These are phyloP conservation scores for Lanmaoa rubissima DNA, from an alignment of 768 basidiomycete genomes.

Conservation along the genomic window DNA sequence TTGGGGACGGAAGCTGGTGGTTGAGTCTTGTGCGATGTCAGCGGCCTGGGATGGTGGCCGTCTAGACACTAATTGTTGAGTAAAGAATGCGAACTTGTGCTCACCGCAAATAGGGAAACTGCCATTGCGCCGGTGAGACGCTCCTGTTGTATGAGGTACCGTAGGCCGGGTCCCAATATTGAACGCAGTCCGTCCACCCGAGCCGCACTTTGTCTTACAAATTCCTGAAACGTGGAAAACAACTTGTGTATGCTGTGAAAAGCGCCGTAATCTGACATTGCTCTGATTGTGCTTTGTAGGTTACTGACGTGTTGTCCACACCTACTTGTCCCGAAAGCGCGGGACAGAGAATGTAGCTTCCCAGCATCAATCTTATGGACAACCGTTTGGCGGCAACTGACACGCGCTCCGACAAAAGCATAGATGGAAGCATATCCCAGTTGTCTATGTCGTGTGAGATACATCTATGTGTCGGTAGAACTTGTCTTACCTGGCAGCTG, in stretches of 20 bases:
- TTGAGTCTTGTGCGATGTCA: slow-evolving; percentile 11
- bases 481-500: slow-evolving; percentile 61
- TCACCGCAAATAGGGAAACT: slow-evolving; percentile 37
- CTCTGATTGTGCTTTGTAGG: background rate
- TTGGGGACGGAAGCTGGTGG: slow-evolving; percentile 42
- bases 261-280: background rate
- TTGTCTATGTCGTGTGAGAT: slow-evolving; percentile 39
- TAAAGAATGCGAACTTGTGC: background rate
- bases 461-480: background rate
- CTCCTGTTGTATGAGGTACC: slow-evolving; percentile 24
- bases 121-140: slow-evolving; percentile 35
- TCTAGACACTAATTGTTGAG: background rate
- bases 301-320: slow-evolving; percentile 23
- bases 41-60: slow-evolving; percentile 19
- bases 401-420: slow-evolving; percentile 45
- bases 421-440: slow-evolving; percentile 47
- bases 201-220: slow-evolving; percentile 19
- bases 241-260: slow-evolving; percentile 14
- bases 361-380: slow-evolving; percentile 54
- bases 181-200: slow-evolving; percentile 12
- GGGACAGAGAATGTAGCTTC: slow-evolving; percentile 51
- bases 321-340: slow-evolving; percentile 25
- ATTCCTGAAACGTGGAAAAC: slow-evolving; percentile 17
- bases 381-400: slow-evolving; percentile 65
- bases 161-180: background rate